Base-by-base conservation (phyloP, 75 land plant genomes). In the Larix kaempferi region DNA sequence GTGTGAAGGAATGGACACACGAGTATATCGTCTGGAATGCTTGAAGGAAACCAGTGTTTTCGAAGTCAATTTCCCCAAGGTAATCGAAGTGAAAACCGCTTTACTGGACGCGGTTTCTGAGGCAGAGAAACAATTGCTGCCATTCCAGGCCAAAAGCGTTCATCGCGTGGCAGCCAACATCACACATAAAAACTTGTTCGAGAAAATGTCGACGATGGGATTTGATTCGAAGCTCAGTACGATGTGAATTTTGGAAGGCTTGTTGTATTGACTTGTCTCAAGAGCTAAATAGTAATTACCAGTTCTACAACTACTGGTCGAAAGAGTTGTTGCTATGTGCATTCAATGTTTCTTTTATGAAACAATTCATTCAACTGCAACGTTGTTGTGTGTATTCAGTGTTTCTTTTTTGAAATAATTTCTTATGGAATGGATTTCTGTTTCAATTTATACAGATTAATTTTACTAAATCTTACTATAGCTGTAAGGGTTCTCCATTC, bases 251-350 rank as follows among this genome's bases (percentile, higher is more conserved):
- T 71, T 57, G 39, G 56, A 85, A 83, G 13, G 73, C 56, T 29
- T n/a, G n/a, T n/a, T n/a, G 86, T 91, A 86, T 86, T 69, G 75
- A 81, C n/a, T 78, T 91, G 11, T 84, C 90, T 11, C 78, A 25
- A 16, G 84, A 83, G 58, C 63, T 83, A 1, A 71, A 79, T 14
- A 85, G 88, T 59, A 81, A 76, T 59, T 93, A 81, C 83, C 87
- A 89, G 2, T 93, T 93, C 86, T 89, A 89, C 77, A 87, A 93
- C 74, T 93, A 93, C 76, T 93, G 93, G 96, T 93, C 93, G 2
- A 93, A 93, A 33, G 82, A 89, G 58, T n/a, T n/a, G n/a, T n/a
- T n/a, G n/a, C n/a, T n/a, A n/a, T n/a, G n/a, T n/a, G n/a, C n/a
- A n/a, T n/a, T n/a, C n/a, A n/a, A n/a, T n/a, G n/a, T n/a, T n/a